Evolutionary conservation across 2,329 filamentous ascomycete genomes (phyloP), one percentile per base, ranked within the genome.

Genomic region (Cryphonectria parasitica): DNA sequence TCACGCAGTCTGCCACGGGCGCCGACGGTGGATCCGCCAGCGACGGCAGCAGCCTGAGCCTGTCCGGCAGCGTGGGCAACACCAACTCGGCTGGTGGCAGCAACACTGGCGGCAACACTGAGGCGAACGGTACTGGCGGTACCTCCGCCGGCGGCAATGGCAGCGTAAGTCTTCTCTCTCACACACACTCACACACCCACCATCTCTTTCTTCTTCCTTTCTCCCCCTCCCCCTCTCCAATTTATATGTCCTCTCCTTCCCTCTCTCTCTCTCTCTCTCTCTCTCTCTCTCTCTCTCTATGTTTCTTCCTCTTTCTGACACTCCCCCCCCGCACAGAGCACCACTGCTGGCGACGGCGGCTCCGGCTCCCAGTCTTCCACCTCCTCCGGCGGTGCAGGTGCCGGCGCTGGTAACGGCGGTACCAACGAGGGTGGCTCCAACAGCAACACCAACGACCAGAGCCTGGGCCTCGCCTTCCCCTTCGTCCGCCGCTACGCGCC

Each of bases 401-500:
- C 13, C 25, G 54, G 41, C 19, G 65, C 52, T 2, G 60, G 60
- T 19, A 36, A 61, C n/a, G 65, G 17, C 25, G 65, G n/a, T 6
- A 1, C 39, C 2, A 45, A 15, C 28, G 1, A 19, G 39, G 65
- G 65, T 7, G 65, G 65, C 1, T 43, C 34, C 6, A 60, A 61
- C 4, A 28, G 45, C 39, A 67, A 49, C n/a, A 34, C 66, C 17
- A 45, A 67, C 36, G 36, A 39, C 36, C 65, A 22, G 52, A 60
- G n/a, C 15, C 28, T 45, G 25, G 43, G 41, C 28, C 4, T 58
- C 54, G 25, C 54, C n/a, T 56, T 56, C 25, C 17, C 62, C 10
- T 15, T 52, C 5, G 49, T 54, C 25, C 67, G 67, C 36, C 67
- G 67, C 49, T 69, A 64, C n/a, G 8, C 11, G 49, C 67, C 67